Evolutionary conservation across 2,329 filamentous ascomycete species (phyloP).

Genomic region (Botrytis galanthina): DNA sequence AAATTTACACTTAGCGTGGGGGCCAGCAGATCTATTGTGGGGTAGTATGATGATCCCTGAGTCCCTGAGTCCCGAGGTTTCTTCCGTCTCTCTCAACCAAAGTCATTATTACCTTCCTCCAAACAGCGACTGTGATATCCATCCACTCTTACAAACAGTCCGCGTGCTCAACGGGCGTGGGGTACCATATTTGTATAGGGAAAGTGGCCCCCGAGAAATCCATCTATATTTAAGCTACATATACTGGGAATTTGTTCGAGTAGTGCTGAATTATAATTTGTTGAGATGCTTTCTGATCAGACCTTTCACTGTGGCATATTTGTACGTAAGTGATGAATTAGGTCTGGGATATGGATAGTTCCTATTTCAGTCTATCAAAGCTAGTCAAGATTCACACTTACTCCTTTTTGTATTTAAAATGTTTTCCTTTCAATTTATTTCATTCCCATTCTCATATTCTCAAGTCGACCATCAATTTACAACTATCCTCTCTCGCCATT

Average conservation of each 20-base stretch:
- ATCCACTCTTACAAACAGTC: not conserved
- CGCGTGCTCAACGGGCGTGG: not conserved
- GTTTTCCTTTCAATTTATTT: not conserved
- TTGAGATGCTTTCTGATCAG: not conserved
- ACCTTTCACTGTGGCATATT: not conserved
- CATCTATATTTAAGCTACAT: not conserved
- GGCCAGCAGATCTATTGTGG: not conserved
- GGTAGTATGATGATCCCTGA: not conserved
- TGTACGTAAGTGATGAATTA: not conserved
- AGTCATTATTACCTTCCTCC: not conserved
- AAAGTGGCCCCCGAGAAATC: not conserved
- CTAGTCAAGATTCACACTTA: not conserved
- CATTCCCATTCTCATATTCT: not conserved
- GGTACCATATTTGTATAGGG: not conserved
- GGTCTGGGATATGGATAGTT: constrained; percentile 6
- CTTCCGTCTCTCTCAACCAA: not conserved
- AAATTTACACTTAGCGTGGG: not conserved
- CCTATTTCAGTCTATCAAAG: not conserved
- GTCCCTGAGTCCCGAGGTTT: too few relatives aligned
- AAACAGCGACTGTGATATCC: not conserved
- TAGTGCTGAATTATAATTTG: not conserved
- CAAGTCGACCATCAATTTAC: not conserved
- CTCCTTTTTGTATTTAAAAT: not conserved
- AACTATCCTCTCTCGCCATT: not conserved
- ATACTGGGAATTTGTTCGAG: not conserved